phyloP scores from a whole-genome alignment of 345 rosid species.

The Lepidium africanum region DNA sequence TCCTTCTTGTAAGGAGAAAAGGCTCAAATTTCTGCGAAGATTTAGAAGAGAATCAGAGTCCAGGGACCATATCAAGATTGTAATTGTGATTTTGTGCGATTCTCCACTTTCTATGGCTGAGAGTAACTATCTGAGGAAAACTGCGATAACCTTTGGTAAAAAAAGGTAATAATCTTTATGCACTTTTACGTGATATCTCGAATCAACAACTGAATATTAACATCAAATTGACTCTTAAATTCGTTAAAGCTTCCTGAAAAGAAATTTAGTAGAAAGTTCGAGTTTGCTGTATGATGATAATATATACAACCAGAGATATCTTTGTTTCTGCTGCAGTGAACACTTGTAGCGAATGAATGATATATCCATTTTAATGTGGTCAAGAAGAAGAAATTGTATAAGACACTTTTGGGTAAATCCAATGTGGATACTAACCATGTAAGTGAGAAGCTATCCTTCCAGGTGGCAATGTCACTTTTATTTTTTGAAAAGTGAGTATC shows the following conservation, averaged over 20 bases:
- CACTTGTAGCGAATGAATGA: slow-evolving; percentile 7
- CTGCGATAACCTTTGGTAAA: slow-evolving; percentile 13
- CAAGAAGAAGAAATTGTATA: background rate
- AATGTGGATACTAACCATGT: background rate
- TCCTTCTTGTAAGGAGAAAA: background rate
- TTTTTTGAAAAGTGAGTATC: slow-evolving; percentile 10
- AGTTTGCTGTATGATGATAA: background rate
- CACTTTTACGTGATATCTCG: slow-evolving; percentile 11
- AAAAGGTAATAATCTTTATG: slow-evolving; percentile 22
- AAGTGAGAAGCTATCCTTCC: background rate
- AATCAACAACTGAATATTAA: background rate
- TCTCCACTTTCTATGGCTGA: slow-evolving; percentile 26
- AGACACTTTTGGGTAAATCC: background rate
- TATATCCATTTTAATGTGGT: background rate
- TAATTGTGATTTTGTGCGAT: slow-evolving; percentile 5
- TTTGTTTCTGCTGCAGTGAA: slow-evolving; percentile 7
- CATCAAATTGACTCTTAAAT: background rate
- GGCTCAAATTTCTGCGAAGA: background rate
- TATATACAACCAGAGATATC: background rate
- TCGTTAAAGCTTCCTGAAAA: background rate
- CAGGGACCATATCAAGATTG: slow-evolving; percentile 19
- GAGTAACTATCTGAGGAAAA: slow-evolving; percentile 2
- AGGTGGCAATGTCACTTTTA: slow-evolving; percentile 7
- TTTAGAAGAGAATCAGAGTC: slow-evolving; percentile 16
- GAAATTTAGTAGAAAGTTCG: background rate